Percentiles rank a stretch among this genome's conserved stretches.
These are phyloP conservation scores for Lasiodiplodia gonubiensis DNA, from an alignment of 2,329 filamentous ascomycete species.

Conservation along the genomic window DNA sequence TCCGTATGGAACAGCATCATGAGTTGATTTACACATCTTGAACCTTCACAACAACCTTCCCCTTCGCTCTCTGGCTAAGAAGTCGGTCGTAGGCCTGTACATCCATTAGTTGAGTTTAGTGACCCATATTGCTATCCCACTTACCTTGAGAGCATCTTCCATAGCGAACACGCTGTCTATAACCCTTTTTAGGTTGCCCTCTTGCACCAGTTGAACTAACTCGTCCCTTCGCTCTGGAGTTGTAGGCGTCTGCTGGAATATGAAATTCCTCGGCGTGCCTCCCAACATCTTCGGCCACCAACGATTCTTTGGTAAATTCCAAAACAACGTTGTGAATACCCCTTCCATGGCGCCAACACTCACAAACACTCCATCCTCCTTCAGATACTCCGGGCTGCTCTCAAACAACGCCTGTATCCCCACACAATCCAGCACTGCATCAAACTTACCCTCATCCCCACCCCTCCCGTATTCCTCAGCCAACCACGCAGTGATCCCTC, in stretches of 20 bases:
- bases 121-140: not conserved
- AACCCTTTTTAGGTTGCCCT: slow-evolving; percentile 40
- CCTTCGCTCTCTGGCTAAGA: slow-evolving; percentile 30
- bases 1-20: not conserved
- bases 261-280: slow-evolving; percentile 47
- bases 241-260: slow-evolving; percentile 29
- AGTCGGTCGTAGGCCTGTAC: slow-evolving; percentile 32
- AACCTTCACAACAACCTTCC: slow-evolving; percentile 33
- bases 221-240: slow-evolving; percentile 32
- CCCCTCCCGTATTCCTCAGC: slow-evolving; percentile 34
- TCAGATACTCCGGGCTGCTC: slow-evolving; percentile 49
- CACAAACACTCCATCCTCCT: slow-evolving; percentile 45
- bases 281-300: slow-evolving; percentile 49
- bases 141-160: slow-evolving; percentile 41
- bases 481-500: slow-evolving; percentile 44
- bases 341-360: slow-evolving; percentile 46
- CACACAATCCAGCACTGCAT: slow-evolving; percentile 55
- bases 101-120: not conserved
- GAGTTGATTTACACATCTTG: slow-evolving; percentile 7
- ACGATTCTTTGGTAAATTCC: slow-evolving; percentile 48
- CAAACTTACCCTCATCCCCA: slow-evolving; percentile 41
- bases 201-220: slow-evolving; percentile 43
- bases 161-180: slow-evolving; percentile 49
- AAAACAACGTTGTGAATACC: slow-evolving; percentile 40
- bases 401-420: slow-evolving; percentile 54